A percentile compares a stretch with the other conserved stretches of the same genome.
phyloP scores from a whole-genome alignment of 345 rosid genomes.

The Trapa incisa region DNA sequence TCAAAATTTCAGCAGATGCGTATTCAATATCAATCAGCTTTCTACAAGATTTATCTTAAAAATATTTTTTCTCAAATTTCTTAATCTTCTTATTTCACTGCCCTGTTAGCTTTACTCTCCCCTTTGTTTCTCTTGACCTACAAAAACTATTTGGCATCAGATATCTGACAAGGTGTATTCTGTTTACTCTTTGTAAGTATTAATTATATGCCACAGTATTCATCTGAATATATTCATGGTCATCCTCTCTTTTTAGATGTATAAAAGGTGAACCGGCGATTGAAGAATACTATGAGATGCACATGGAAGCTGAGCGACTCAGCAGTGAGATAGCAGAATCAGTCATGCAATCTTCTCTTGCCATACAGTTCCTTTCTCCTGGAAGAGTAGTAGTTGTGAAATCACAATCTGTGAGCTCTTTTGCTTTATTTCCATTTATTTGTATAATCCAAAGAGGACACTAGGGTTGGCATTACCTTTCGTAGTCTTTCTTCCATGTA shows the following conservation, averaged over 20 bases:
- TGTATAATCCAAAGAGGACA: background rate
- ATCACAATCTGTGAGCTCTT: slow-evolving; percentile 51
- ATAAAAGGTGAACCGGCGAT: slow-evolving; percentile 87
- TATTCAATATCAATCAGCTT: background rate
- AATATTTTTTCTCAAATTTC: too few species aligned
- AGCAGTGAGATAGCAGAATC: slow-evolving; percentile 41
- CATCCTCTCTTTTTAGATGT: slow-evolving; percentile 40
- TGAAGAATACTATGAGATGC: slow-evolving; percentile 78
- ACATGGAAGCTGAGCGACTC: slow-evolving; percentile 40
- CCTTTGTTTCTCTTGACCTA: background rate
- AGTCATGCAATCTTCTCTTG: slow-evolving; percentile 47
- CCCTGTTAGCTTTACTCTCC: background rate
- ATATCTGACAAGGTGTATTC: background rate
- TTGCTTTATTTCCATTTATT: background rate
- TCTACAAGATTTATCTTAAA: too few species aligned
- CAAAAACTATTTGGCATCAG: background rate
- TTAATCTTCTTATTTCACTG: too few species aligned
- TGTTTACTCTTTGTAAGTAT: background rate
- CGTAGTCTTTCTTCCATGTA: background rate
- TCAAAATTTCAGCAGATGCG: background rate
- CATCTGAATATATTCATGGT: background rate
- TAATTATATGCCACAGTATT: background rate
- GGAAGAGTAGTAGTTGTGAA: slow-evolving; percentile 87
- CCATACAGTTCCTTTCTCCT: slow-evolving; percentile 31
- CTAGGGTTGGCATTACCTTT: background rate